Evolutionary conservation across 805 yeast genomes (phyloP).

Genomic region (Candida stauntonica): DNA sequence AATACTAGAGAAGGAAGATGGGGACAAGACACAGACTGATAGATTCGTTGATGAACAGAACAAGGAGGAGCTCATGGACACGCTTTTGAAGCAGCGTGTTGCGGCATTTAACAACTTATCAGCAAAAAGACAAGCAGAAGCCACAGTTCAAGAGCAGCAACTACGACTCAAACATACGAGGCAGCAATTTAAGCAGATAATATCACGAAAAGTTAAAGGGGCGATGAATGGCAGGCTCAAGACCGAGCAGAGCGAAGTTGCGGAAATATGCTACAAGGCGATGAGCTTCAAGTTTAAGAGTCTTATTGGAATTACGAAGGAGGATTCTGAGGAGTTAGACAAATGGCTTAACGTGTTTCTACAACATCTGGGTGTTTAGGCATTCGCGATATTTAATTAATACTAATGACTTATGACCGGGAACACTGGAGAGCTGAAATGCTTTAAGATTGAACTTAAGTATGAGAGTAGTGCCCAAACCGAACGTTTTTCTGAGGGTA

Average conservation of each 20-base stretch:
- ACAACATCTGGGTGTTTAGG: conserved; percentile 10
- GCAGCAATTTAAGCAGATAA: conserved; percentile 17
- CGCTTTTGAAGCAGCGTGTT: conserved; percentile 16
- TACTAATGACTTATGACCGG: neutral
- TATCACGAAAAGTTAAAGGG: conserved; percentile 15
- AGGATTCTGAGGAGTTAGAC: conserved; percentile 12
- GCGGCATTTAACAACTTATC: conserved; percentile 15
- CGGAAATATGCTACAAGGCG: conserved; percentile 24
- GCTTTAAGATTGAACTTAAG: too few relatives aligned
- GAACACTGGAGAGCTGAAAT: too few relatives aligned
- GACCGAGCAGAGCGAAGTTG: conserved; percentile 20
- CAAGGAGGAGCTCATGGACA: conserved; percentile 25
- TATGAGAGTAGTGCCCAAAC: too few relatives aligned
- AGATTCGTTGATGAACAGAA: conserved; percentile 23
- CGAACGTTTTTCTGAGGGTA: too few relatives aligned
- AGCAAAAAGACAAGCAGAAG: conserved; percentile 18
- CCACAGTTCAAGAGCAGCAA: conserved; percentile 19
- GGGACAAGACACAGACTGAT: neutral
- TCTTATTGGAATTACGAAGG: conserved; percentile 7
- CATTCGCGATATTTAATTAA: neutral
- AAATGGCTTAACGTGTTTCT: conserved; percentile 21
- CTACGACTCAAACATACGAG: conserved; percentile 12
- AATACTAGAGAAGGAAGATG: conserved; percentile 4
- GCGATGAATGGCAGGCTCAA: conserved; percentile 14
- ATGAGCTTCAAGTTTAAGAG: conserved; percentile 20